Base-by-base conservation (phyloP, 495 filamentous ascomycete genomes). In the Tuber borchii region DNA sequence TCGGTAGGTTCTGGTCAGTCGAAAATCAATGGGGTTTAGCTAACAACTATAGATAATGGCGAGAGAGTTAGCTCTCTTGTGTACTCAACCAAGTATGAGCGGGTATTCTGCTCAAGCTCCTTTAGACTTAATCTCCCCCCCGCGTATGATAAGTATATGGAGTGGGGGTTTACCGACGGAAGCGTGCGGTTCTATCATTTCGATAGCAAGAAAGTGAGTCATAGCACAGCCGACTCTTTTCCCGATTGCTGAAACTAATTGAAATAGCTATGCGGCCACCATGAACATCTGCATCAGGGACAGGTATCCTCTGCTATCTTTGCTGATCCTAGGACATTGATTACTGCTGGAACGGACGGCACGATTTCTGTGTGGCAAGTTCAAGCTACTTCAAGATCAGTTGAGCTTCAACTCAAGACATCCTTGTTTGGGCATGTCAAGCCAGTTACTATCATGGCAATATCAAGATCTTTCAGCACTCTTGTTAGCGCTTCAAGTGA, bases 161-260 rank as follows among this genome's bases (percentile, higher is more conserved):
- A 97, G 84, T 97, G 95, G 95, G 95, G 94, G 1, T 98, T 95
- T 82, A 91, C 93, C 10, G 95, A 99, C 85, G 93, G 91, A 77
- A 94, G 92, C 81, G 89, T 98, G 10, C 90, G 95, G 16, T 98
- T 97, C 86, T 97, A 92, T 83, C 87, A 90, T 48, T 88, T 90
- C 70, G 94, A 95, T 72, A 91, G 88, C 74, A 89, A 90, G 81
- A 92, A 91, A 84, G 86, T 90, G 83, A 73, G 80, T 56, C 56
- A 65, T 17, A 26, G 46, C 26, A 14, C 68, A 16, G 12, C 26
- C 56, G 26, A 34, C 26, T 65, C 14, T 12, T 26, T 26, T 16
- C 26, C 56, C 19, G 7, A 48, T 51, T 7, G 77, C 14, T 71
- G 26, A 19, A 68, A 71, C 76, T 9, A 84, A 86, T 19, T 34